A percentile compares a stretch with the other conserved stretches of the same genome.
These are phyloP conservation scores for Dentipellis sp. DNA, from an alignment of 768 basidiomycete genomes.

Conservation along the genomic window DNA sequence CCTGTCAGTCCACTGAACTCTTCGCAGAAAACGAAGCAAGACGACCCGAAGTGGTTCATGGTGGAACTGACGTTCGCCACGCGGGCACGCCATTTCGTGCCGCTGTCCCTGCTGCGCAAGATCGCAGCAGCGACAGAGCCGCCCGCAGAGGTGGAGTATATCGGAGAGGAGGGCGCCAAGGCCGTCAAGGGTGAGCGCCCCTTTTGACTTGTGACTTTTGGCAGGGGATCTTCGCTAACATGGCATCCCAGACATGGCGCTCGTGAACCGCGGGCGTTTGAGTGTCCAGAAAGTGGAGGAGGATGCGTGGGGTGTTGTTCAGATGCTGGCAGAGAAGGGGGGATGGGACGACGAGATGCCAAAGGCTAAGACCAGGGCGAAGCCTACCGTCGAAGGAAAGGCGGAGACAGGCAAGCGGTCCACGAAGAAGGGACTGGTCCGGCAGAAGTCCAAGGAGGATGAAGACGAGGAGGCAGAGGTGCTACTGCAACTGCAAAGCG, in stretches of 20 bases:
- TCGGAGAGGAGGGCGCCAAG: conserved; percentile 48
- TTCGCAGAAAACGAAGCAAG: conserved; percentile 64
- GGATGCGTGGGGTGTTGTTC: conserved; percentile 55
- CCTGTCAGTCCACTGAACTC: background rate
- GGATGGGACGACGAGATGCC: conserved; percentile 55
- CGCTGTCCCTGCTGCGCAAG: conserved; percentile 62
- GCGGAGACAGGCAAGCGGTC: background rate
- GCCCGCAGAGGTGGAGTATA: conserved; percentile 54
- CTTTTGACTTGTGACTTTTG: background rate
- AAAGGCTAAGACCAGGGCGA: conserved; percentile 6
- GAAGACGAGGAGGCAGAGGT: background rate
- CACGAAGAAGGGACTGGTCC: background rate
- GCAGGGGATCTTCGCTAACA: background rate
- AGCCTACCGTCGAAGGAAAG: background rate
- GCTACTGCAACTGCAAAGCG: background rate
- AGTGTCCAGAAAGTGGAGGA: conserved; percentile 78
- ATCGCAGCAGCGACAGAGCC: conserved; percentile 37
- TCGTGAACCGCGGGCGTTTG: conserved; percentile 72
- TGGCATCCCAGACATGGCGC: conserved; percentile 53
- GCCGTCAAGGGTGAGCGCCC: conserved; percentile 48
- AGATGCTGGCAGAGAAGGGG: conserved; percentile 54
- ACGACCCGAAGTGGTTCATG: conserved; percentile 89
- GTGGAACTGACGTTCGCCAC: conserved; percentile 65
- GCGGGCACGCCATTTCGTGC: conserved; percentile 64
- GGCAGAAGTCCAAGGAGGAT: background rate